Conservation (phyloP, 148 eudicot genomes). For the Arctostaphylos glauca region DNA sequence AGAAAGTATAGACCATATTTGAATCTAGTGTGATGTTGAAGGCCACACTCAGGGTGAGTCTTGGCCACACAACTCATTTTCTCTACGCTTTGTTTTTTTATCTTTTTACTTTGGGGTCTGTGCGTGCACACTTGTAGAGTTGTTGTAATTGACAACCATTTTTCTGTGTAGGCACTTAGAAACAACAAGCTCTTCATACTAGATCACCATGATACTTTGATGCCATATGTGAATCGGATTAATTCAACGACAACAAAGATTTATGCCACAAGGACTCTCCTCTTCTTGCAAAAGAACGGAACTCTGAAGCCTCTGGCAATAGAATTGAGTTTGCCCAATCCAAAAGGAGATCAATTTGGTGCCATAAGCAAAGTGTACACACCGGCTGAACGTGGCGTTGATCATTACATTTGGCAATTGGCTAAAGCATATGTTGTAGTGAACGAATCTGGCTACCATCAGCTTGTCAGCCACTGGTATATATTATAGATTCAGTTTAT, state of each 20-base stretch:
- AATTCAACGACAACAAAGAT: slow-evolving; percentile 56
- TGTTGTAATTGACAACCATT: neutral
- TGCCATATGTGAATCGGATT: slow-evolving; percentile 61
- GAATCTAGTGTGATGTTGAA: too few relatives aligned
- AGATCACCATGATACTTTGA: slow-evolving; percentile 65
- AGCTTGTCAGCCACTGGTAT: slow-evolving; percentile 79
- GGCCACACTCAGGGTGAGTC: too few relatives aligned
- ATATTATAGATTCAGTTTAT: too few relatives aligned
- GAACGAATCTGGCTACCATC: slow-evolving; percentile 66
- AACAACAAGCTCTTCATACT: slow-evolving; percentile 52
- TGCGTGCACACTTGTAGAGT: neutral
- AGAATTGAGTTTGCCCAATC: slow-evolving; percentile 68
- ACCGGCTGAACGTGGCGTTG: slow-evolving; percentile 52
- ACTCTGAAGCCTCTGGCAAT: slow-evolving; percentile 70
- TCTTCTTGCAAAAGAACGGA: slow-evolving; percentile 64
- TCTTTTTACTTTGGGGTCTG: too few relatives aligned
- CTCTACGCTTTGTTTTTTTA: too few relatives aligned
- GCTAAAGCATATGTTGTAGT: slow-evolving; percentile 78
- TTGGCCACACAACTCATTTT: too few relatives aligned
- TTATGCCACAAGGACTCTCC: slow-evolving; percentile 69
- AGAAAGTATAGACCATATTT: too few relatives aligned
- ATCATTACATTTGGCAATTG: slow-evolving; percentile 56
- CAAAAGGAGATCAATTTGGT: slow-evolving; percentile 54
- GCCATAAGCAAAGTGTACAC: slow-evolving; percentile 61
- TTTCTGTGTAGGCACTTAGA: slow-evolving; percentile 43